Conservation (phyloP, 2,329 filamentous ascomycete genomes). For the Achaetomium macrosporum region DNA sequence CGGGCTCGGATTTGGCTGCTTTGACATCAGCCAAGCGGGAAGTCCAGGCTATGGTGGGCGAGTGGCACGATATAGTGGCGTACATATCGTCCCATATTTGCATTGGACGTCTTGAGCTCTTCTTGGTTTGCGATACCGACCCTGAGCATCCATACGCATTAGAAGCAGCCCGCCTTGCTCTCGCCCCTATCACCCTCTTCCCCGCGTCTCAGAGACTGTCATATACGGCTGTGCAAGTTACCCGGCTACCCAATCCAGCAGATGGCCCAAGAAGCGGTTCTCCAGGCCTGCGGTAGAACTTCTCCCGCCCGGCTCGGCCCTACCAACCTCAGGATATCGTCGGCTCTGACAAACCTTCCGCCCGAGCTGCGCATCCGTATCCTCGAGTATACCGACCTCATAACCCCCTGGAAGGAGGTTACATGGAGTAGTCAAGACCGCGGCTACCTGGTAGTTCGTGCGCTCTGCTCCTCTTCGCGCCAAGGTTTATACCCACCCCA, state of each 20-base stretch:
- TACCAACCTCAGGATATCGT: background rate
- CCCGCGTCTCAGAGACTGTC: background rate
- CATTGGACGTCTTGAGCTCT: background rate
- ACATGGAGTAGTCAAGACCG: background rate
- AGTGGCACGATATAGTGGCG: background rate
- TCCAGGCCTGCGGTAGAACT: background rate
- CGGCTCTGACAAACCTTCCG: background rate
- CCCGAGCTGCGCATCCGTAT: constrained; percentile 1
- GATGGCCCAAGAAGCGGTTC: background rate
- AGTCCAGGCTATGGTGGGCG: background rate
- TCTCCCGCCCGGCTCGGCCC: background rate
- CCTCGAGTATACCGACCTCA: background rate
- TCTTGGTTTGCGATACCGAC: background rate
- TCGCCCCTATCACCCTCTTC: background rate
- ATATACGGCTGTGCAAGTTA: background rate
- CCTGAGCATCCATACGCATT: no score
- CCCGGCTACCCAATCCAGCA: background rate
- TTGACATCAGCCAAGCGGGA: background rate
- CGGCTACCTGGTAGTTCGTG: background rate
- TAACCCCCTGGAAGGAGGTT: background rate
- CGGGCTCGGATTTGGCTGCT: no score
- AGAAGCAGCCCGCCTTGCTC: background rate
- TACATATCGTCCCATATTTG: background rate
- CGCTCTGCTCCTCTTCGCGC: no score
- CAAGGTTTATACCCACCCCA: no score